Evolutionary conservation across 1,284 basidiomycete genomes (phyloP).

Genomic region (Pseudozyma sp.): DNA sequence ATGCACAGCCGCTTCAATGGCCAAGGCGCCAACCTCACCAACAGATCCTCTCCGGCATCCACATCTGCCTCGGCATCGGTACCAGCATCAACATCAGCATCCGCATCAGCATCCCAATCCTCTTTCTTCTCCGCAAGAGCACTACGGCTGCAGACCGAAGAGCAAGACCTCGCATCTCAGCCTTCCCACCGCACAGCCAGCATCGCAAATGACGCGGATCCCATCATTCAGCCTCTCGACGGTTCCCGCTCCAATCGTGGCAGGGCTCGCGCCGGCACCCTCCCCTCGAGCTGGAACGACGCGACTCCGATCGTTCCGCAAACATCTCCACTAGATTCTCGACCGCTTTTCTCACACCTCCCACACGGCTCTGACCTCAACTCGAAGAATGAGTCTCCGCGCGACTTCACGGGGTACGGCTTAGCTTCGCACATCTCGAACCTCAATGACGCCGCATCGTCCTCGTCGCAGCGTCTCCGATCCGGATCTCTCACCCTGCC

Average conservation of each 20-base stretch:
- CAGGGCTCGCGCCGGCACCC: constrained; percentile 56
- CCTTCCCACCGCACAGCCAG: constrained; percentile 35
- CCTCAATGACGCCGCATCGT: constrained; percentile 8
- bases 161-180: constrained; percentile 30
- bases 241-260: constrained; percentile 27
- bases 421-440: constrained; percentile 5
- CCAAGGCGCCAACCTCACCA: constrained; percentile 9
- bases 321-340: constrained; percentile 8
- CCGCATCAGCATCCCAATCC: constrained; percentile 18
- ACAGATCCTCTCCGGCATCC: constrained; percentile 3
- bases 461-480: constrained; percentile 31
- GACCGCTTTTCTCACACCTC: not conserved
- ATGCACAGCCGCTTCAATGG: constrained; percentile 14
- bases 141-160: constrained; percentile 51
- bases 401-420: constrained; percentile 4
- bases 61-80: not conserved
- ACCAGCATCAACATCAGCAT: constrained; percentile 2
- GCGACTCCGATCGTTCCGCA: constrained; percentile 12
- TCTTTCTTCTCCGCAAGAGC: constrained; percentile 33
- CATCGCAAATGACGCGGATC: constrained; percentile 48
- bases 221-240: constrained; percentile 31
- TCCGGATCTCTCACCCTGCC: constrained; percentile 52
- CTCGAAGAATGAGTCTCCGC: not conserved
- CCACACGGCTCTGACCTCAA: not conserved
- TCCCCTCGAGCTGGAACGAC: constrained; percentile 58